Conservation (phyloP, 2,329 filamentous ascomycete genomes). For the Pseudopyrenochaeta lycopersici region DNA sequence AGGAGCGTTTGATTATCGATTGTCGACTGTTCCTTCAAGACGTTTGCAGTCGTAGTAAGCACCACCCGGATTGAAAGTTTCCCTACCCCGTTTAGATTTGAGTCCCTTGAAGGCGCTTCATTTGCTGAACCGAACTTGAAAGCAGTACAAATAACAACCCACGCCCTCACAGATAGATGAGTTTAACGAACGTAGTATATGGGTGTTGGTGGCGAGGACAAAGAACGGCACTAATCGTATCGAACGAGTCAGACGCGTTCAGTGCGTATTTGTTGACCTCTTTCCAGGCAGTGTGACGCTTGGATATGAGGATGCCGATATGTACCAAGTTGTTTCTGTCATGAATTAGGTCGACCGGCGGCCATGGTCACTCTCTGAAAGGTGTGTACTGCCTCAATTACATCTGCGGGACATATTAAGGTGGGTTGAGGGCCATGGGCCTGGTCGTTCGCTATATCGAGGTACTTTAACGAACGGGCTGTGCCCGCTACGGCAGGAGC, state of each 20-base stretch:
- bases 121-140: neutral
- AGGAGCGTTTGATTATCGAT: neutral
- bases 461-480: slow-evolving; percentile 8
- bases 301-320: neutral
- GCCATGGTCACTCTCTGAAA: neutral
- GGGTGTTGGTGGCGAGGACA: neutral
- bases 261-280: neutral
- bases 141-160: neutral
- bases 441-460: slow-evolving; percentile 5
- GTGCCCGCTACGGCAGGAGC: slow-evolving; percentile 1
- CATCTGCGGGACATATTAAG: neutral
- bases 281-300: neutral
- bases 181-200: slow-evolving; percentile 10
- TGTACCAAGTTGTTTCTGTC: neutral
- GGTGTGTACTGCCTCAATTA: neutral
- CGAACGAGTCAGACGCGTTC: neutral
- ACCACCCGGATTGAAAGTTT: neutral
- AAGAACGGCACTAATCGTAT: neutral
- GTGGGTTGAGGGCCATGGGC: neutral
- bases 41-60: neutral
- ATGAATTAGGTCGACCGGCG: neutral
- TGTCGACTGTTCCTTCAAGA: slow-evolving; percentile 1
- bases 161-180: slow-evolving; percentile 2
- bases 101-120: neutral
- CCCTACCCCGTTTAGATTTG: neutral